Evolutionary conservation across 2,329 filamentous ascomycete species (phyloP).

Genomic region (Epichloe sylvatica): DNA sequence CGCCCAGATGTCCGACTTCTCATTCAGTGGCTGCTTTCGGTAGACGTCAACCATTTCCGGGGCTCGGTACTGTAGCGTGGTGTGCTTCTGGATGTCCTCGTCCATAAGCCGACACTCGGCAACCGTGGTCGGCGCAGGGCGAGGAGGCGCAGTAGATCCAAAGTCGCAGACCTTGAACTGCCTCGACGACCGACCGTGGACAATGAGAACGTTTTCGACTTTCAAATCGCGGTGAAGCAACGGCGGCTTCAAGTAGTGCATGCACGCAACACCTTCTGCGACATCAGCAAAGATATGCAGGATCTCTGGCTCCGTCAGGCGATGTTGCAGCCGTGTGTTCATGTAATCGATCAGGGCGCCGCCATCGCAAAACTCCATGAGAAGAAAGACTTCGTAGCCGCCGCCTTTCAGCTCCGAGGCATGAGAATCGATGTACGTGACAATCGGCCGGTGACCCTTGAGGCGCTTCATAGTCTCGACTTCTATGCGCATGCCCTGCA

Average conservation of each 20-base stretch:
- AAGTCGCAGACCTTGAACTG: slow-evolving; percentile 98
- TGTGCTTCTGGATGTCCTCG: slow-evolving; percentile 93
- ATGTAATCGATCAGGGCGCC: slow-evolving; percentile 98
- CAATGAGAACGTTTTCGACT: slow-evolving; percentile 94
- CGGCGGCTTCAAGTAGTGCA: slow-evolving; percentile 96
- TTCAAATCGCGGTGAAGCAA: slow-evolving; percentile 90
- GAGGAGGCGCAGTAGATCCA: slow-evolving; percentile 74
- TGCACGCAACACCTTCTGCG: slow-evolving; percentile 89
- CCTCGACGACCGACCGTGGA: slow-evolving; percentile 46
- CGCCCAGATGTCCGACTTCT: slow-evolving; percentile 98
- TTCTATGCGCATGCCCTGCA: slow-evolving; percentile 94
- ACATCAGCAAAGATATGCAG: slow-evolving; percentile 94
- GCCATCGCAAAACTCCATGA: slow-evolving; percentile 96
- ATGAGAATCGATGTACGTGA: slow-evolving; percentile 97
- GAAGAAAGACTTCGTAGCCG: slow-evolving; percentile 92
- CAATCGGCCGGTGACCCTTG: slow-evolving; percentile 89
- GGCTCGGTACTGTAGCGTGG: slow-evolving; percentile 91
- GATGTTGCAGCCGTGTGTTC: slow-evolving; percentile 94
- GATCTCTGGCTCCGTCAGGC: slow-evolving; percentile 93
- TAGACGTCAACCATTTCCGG: slow-evolving; percentile 99
- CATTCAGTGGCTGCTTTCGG: slow-evolving; percentile 87
- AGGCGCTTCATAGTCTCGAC: slow-evolving; percentile 99
- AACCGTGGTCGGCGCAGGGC: slow-evolving; percentile 71
- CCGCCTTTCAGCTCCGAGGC: slow-evolving; percentile 85
- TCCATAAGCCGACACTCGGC: slow-evolving; percentile 85